phyloP scores from a whole-genome alignment of 1,139 yeast species.

The Citeromyces hawaiiensis region DNA sequence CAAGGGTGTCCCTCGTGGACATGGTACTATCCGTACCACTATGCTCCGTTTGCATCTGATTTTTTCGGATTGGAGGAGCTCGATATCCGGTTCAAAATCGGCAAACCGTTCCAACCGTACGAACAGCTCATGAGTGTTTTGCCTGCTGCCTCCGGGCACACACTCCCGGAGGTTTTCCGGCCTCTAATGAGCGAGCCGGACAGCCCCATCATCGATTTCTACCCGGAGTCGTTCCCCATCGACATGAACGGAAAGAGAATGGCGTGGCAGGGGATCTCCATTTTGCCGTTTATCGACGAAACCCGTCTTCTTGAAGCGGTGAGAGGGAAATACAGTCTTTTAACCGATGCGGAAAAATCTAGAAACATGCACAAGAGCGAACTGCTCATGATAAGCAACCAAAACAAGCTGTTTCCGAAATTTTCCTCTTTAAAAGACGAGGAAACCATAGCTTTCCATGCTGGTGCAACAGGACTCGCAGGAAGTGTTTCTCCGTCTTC shows the following conservation, averaged over 20 bases:
- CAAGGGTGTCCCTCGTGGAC: constrained; percentile 99
- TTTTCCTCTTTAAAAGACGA: constrained; percentile 24
- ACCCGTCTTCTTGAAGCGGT: constrained; percentile 56
- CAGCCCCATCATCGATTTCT: constrained; percentile 82
- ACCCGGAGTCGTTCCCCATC: constrained; percentile 78
- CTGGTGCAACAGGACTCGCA: constrained; percentile 44
- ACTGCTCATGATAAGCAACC: constrained; percentile 43
- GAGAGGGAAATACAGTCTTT: constrained; percentile 42
- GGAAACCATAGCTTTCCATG: constrained; percentile 24
- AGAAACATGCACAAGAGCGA: constrained; percentile 61
- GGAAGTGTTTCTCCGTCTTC: constrained; percentile 25
- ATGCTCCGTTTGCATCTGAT: constrained; percentile 95
- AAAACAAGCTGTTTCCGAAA: constrained; percentile 31
- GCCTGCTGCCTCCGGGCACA: constrained; percentile 95
- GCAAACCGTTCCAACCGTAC: constrained; percentile 81
- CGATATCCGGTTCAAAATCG: constrained; percentile 49
- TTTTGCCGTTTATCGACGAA: constrained; percentile 85
- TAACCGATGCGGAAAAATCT: constrained; percentile 55
- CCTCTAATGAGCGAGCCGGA: constrained; percentile 70
- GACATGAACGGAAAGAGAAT: constrained; percentile 94
- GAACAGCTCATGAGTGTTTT: constrained; percentile 96
- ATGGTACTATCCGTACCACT: constrained; percentile 95
- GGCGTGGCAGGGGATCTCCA: constrained; percentile 93
- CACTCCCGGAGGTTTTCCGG: constrained; percentile 73
- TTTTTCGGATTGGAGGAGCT: constrained; percentile 45